A percentile compares a stretch with the other conserved stretches of the same genome.
These are phyloP conservation scores for Penicillium cinerascens DNA, from an alignment of 495 filamentous ascomycete genomes.

Conservation along the genomic window DNA sequence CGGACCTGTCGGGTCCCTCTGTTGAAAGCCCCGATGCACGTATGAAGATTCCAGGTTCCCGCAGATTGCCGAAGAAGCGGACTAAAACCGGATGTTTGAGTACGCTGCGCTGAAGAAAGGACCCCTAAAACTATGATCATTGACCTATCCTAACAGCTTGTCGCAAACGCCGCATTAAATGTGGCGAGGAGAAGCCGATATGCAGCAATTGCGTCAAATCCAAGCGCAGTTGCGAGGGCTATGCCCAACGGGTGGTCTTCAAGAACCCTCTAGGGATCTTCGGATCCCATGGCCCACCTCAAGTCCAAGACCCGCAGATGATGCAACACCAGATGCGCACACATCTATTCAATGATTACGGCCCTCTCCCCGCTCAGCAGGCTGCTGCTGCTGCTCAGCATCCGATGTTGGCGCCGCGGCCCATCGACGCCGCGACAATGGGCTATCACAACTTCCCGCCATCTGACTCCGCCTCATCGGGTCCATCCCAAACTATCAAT, in stretches of 20 bases:
- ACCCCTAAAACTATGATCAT: background rate
- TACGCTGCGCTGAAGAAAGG: slow-evolving; percentile 43
- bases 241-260: slow-evolving; percentile 89
- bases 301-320: slow-evolving; percentile 18
- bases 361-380: slow-evolving; percentile 21
- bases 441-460: slow-evolving; percentile 12
- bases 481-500: background rate
- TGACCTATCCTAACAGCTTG: slow-evolving; percentile 60
- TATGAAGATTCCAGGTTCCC: slow-evolving; percentile 17
- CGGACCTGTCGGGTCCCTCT: background rate
- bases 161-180: slow-evolving; percentile 93
- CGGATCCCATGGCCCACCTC: slow-evolving; percentile 33
- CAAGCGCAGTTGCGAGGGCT: slow-evolving; percentile 90
- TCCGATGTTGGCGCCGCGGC: slow-evolving; percentile 36
- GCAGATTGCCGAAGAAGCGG: slow-evolving; percentile 55
- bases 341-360: slow-evolving; percentile 21
- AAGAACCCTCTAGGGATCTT: slow-evolving; percentile 76
- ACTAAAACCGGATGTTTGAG: slow-evolving; percentile 97
- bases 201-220: slow-evolving; percentile 95
- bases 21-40: slow-evolving; percentile 5
- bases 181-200: slow-evolving; percentile 88
- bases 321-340: slow-evolving; percentile 16
- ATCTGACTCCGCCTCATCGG: background rate
- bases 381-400: slow-evolving; percentile 31
- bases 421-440: slow-evolving; percentile 10